Conservation (phyloP, 129 eudicot species). For the Smallanthus sonchifolius region DNA sequence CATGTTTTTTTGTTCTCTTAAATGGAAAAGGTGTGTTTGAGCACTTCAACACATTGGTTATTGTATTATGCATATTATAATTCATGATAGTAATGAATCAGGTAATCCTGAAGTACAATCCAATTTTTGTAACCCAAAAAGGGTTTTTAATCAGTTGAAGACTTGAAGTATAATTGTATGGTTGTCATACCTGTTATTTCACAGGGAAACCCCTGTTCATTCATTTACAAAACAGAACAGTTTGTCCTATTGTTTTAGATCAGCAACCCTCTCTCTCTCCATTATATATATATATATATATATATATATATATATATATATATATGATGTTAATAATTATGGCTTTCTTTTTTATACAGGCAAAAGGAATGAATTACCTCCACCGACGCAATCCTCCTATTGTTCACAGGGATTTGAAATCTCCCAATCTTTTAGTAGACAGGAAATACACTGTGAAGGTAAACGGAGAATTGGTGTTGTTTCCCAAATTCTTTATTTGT, state of each 20-base stretch:
- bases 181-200: background rate
- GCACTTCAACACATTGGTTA: background rate
- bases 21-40: background rate
- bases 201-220: background rate
- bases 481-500: background rate
- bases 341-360: conserved; percentile 35
- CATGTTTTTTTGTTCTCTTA: background rate
- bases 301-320: background rate
- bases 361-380: conserved; percentile 91
- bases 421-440: conserved; percentile 86
- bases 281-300: background rate
- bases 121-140: background rate
- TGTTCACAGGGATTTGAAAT: conserved; percentile 84
- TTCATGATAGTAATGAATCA: background rate
- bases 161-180: background rate
- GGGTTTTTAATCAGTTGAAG: background rate
- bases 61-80: background rate
- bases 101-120: background rate
- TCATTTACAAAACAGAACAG: background rate
- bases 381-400: conserved; percentile 83
- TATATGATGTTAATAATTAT: conserved; percentile 3
- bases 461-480: background rate
- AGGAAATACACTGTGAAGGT: conserved; percentile 86
- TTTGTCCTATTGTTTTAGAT: background rate
- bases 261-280: background rate